Conservation (phyloP, 2,329 filamentous ascomycete genomes). For the Alternaria solani region DNA sequence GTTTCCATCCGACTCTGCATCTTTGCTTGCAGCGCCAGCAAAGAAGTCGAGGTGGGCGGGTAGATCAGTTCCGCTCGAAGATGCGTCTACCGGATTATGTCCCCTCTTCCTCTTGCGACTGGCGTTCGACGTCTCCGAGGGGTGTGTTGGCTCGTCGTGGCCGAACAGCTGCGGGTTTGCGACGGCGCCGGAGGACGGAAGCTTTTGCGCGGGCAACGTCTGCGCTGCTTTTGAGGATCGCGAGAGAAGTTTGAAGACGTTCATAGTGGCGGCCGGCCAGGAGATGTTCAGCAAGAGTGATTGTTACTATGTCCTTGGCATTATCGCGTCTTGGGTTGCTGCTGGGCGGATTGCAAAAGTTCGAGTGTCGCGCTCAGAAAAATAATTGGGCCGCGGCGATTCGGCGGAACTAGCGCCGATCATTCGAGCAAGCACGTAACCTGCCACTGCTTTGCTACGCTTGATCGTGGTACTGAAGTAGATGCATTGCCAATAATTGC, state of each 20-base stretch:
- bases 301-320: not conserved
- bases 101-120: constrained; percentile 56
- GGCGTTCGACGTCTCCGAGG: constrained; percentile 27
- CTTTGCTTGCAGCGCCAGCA: constrained; percentile 30
- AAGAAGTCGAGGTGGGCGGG: constrained; percentile 57
- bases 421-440: constrained; percentile 10
- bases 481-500: constrained; percentile 42
- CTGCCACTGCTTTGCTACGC: not conserved
- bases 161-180: constrained; percentile 74
- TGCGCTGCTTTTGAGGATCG: constrained; percentile 69
- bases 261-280: constrained; percentile 58
- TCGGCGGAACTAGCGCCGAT: constrained; percentile 32
- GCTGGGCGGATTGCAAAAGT: constrained; percentile 25
- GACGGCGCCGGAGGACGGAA: constrained; percentile 71
- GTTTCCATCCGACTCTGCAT: constrained; percentile 15
- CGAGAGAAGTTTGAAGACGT: constrained; percentile 76
- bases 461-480: constrained; percentile 4
- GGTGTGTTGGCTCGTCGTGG: constrained; percentile 52
- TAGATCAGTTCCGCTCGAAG: constrained; percentile 15
- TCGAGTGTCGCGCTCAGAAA: constrained; percentile 26
- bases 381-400: constrained; percentile 26
- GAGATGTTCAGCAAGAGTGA: not conserved
- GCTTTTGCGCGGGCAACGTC: constrained; percentile 51
- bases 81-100: constrained; percentile 22
- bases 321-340: not conserved